Conservation (phyloP, 139 green algal genomes). For the Chlamydomonas eustigma region DNA sequence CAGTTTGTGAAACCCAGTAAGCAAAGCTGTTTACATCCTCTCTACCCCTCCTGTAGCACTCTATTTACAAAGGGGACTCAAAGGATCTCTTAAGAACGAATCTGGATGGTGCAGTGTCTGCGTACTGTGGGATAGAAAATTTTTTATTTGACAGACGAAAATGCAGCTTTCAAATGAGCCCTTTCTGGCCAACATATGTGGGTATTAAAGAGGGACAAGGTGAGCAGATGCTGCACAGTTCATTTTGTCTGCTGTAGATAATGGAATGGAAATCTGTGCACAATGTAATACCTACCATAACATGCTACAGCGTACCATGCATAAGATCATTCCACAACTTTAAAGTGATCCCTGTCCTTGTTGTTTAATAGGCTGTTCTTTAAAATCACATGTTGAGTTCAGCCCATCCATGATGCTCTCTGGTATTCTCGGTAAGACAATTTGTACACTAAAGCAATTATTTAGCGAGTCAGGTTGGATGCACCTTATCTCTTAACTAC, state of each 20-base stretch:
- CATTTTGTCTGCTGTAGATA: background rate
- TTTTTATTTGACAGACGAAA: background rate
- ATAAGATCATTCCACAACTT: background rate
- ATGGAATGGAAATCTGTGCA: too few species aligned
- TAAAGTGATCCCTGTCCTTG: background rate
- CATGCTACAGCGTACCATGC: too few species aligned
- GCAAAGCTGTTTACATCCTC: background rate
- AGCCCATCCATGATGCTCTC: background rate
- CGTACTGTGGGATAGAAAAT: background rate
- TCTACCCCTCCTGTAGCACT: background rate
- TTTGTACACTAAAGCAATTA: background rate
- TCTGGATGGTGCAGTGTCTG: background rate
- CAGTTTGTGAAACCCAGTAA: background rate
- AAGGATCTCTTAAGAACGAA: background rate
- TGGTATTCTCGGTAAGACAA: background rate
- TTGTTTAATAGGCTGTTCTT: background rate
- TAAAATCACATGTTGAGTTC: background rate
- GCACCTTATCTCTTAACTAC: background rate
- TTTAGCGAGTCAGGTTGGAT: background rate
- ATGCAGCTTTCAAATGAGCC: slow-evolving; percentile 7
- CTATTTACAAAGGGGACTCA: slow-evolving; percentile 3
- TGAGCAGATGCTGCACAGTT: background rate
- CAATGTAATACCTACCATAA: too few species aligned
- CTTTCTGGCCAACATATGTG: slow-evolving; percentile 8
- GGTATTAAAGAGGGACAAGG: slow-evolving; percentile 1